Base-by-base conservation (phyloP, 805 yeast genomes). In the Starmera dryadoides region DNA sequence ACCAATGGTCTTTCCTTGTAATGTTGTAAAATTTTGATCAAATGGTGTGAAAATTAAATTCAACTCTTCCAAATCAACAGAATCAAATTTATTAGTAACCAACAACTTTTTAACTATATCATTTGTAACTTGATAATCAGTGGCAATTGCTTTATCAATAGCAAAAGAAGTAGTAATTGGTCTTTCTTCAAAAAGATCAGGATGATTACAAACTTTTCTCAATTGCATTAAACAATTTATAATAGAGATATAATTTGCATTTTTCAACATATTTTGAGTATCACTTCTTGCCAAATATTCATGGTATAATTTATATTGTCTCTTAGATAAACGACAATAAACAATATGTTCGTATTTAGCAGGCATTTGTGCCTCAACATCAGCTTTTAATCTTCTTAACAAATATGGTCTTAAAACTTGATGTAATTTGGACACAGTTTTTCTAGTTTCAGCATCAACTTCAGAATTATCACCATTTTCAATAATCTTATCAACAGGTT, bases 321-420 rank as follows among this genome's bases (percentile, higher is more conserved):
- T 75, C 52, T 93, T 88, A 2, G 97, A 88, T 34, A 93, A 64
- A 21, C 95, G 75, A 64, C 98, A 94, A 56, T 85, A 86, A 6
- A 93, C 80, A 42, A 93, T 81, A 59, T 93, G 99, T 58, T 93
- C 99, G 59, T 88, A 86, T 55, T 93, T 93, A 0, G 85, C 96
- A 1, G 99, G 99, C 98, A 93, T 93, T 61, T 93, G 98, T 55
- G 91, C 88, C 53, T 93, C 99, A 12, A 93, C 99, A 61, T 93
- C 99, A 17, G 86, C 87, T 58, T 93, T 93, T 55, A 93, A 72
- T 47, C 99, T 79, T 58, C 99, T 78, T 43, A 93, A 66, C 30
- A 93, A 65, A 53, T 91, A 93, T 0, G 99, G 99, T 46, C 98
- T 75, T 48, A 93, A 66, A 17, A 93, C 95, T 58, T 87, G 95